phyloP scores from a whole-genome alignment of 1,284 basidiomycete genomes.

The Wallemia ichthyophaga region DNA sequence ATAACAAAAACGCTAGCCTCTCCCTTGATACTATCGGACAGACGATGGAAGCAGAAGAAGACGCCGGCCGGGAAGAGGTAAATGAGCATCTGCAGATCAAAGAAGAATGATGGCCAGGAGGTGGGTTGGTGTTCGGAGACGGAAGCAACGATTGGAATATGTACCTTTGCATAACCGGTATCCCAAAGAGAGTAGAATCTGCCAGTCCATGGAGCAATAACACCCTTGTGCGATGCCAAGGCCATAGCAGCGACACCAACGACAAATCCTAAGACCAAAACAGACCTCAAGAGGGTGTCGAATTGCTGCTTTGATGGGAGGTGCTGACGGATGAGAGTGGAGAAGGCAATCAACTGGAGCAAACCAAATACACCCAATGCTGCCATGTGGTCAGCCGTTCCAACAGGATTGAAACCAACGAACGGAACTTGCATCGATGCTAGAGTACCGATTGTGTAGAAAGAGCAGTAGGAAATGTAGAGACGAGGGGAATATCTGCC shows the following conservation, averaged over 20 bases:
- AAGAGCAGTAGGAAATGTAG: conserved; percentile 84
- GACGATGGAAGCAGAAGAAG: conserved; percentile 65
- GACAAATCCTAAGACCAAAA: conserved; percentile 38
- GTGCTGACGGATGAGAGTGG: conserved; percentile 60
- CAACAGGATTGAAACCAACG: conserved; percentile 94
- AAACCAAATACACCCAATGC: conserved; percentile 87
- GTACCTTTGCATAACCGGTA: conserved; percentile 79
- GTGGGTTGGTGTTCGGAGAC: conserved; percentile 99
- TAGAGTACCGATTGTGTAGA: conserved; percentile 91
- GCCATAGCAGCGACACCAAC: conserved; percentile 40
- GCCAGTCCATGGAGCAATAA: conserved; percentile 96
- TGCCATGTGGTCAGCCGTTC: conserved; percentile 96
- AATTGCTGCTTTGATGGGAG: conserved; percentile 68
- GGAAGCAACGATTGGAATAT: conserved; percentile 89
- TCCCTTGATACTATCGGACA: conserved; percentile 31
- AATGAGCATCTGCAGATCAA: conserved; percentile 91
- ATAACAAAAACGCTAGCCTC: conserved; percentile 92
- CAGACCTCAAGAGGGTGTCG: conserved; percentile 40
- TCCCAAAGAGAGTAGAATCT: conserved; percentile 99
- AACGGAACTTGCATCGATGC: conserved; percentile 98
- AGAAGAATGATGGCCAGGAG: conserved; percentile 98
- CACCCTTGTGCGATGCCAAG: conserved; percentile 65
- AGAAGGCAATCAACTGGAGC: conserved; percentile 83
- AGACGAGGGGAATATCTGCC: conserved; percentile 77
- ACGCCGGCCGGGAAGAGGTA: conserved; percentile 96